A percentile compares a stretch with the other conserved stretches of the same genome.
phyloP scores from a whole-genome alignment of 2,329 filamentous ascomycete genomes.

The Trichophyton mentagrophytes region DNA sequence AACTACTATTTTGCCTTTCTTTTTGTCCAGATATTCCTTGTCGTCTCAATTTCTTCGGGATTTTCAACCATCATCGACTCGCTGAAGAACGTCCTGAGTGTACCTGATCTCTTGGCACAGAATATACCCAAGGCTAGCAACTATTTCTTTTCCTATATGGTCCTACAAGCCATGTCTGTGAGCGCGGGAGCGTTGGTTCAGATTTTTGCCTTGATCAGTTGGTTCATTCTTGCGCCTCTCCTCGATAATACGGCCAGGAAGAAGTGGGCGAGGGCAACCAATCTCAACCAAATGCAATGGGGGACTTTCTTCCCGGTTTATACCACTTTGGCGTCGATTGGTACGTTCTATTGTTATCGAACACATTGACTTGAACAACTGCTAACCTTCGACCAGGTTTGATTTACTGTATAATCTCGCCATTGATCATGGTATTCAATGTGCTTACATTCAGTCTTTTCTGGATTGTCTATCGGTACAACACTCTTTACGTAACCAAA shows the following conservation, averaged over 20 bases:
- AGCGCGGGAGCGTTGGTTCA: constrained; percentile 83
- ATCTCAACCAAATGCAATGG: constrained; percentile 68
- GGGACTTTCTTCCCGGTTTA: constrained; percentile 92
- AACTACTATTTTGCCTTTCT: constrained; percentile 87
- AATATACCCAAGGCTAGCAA: constrained; percentile 80
- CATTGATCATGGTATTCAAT: constrained; percentile 84
- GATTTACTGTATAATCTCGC: constrained; percentile 79
- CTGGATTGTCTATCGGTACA: constrained; percentile 94
- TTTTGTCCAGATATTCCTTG: constrained; percentile 87
- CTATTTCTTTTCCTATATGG: constrained; percentile 98
- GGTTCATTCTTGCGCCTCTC: constrained; percentile 69
- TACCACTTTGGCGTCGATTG: constrained; percentile 87
- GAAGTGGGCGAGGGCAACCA: constrained; percentile 79
- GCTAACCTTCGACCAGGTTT: constrained; percentile 33
- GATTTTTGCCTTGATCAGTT: constrained; percentile 61
- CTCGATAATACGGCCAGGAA: constrained; percentile 67
- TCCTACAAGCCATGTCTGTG: constrained; percentile 81
- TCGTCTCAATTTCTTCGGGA: constrained; percentile 74
- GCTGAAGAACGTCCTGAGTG: constrained; percentile 54
- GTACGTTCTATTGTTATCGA: constrained; percentile 13
- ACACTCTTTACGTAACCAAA: constrained; percentile 85
- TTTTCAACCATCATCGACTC: constrained; percentile 52
- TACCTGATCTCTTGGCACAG: constrained; percentile 58
- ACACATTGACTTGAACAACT: background rate
- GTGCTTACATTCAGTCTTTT: constrained; percentile 82